A percentile compares a stretch with the other conserved stretches of the same genome.
Evolutionary conservation across 495 filamentous ascomycete species (phyloP).

Genomic region (Pseudevernia furfuracea): DNA sequence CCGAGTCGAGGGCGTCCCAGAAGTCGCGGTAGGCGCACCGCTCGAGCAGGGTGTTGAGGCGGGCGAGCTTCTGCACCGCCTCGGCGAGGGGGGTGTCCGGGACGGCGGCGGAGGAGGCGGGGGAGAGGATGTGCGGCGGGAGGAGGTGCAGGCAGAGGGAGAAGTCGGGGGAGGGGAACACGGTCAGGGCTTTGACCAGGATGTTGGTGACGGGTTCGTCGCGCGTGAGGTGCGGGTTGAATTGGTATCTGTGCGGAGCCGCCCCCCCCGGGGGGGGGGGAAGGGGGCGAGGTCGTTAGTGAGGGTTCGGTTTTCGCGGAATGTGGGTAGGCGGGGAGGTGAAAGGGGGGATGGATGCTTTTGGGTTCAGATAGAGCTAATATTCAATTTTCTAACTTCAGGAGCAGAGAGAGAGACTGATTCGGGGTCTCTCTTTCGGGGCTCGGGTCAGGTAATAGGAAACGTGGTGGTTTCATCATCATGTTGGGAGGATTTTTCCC

Average conservation of each 20-base stretch:
- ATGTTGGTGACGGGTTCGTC: conserved; percentile 97
- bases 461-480: conserved; percentile 77
- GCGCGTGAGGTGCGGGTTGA: conserved; percentile 96
- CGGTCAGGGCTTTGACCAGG: conserved; percentile 93
- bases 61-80: conserved; percentile 80
- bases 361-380: conserved; percentile 61
- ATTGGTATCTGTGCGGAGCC: conserved; percentile 87
- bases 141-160: conserved; percentile 88
- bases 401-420: conserved; percentile 31
- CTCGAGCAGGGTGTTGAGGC: conserved; percentile 76
- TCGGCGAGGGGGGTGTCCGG: conserved; percentile 70
- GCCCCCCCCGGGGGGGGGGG: neutral
- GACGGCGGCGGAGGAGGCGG: conserved; percentile 45
- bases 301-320: neutral
- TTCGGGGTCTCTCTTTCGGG: conserved; percentile 39
- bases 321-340: neutral
- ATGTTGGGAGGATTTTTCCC: conserved; percentile 6
- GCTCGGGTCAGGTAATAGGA: conserved; percentile 89
- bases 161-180: conserved; percentile 96
- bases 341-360: too few relatives aligned
- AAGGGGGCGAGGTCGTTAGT: neutral
- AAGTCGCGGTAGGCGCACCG: conserved; percentile 80
- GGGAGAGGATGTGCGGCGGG: conserved; percentile 62
- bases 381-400: conserved; percentile 52
- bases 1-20: conserved; percentile 86